Evolutionary conservation across 805 yeast species (phyloP), one percentile per base, ranked within the genome.

Genomic region (Tetrapisispora arboricola): DNA sequence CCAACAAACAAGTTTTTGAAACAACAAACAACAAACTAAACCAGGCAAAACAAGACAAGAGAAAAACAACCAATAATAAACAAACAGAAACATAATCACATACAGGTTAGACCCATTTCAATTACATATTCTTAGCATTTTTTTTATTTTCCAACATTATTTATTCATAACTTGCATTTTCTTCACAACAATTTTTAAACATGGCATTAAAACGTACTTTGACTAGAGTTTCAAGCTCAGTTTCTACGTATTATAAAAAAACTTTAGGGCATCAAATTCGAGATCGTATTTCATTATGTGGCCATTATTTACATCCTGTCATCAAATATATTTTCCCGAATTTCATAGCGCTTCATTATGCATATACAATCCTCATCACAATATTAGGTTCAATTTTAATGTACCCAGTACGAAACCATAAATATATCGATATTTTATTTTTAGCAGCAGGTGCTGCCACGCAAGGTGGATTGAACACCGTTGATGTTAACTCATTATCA

Each of bases 391-490:
- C 96, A 0, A 71, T 88, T 26, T 53, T 90, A 40, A 60, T 92
- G 30, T 90, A 80, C 52, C 95, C 96, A 0, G 71, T 72, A n/a
- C 71, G 69, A 41, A 79, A 81, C 53, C 63, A 66, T 18, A 40
- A 54, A 8, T 92, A 90, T 58, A 80, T 84, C 34, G 97, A 92
- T 64, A 76, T 82, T 1, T 63, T 92, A 26, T 84, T 90, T 58
- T 65, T 84, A 41, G 72, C 87, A 0, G 66, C 79, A 10, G 90
- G 94, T 10, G 77, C 92, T 0, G 64, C 80, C 1, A 86, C 97
- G 1, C 96, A 90, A 56, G 94, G 96, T 0, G 99, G 99, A 1
- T 64, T 92, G 41, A 87, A 86, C 57, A 81, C 96, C 0, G 67
- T 84, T 19, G 76, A 86, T 50, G 48, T 80, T 29, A 85, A 85